A percentile compares a stretch with the other conserved stretches of the same genome.
These are phyloP conservation scores for Microcera coccophila DNA, from an alignment of 2,329 filamentous ascomycete genomes.

Conservation along the genomic window DNA sequence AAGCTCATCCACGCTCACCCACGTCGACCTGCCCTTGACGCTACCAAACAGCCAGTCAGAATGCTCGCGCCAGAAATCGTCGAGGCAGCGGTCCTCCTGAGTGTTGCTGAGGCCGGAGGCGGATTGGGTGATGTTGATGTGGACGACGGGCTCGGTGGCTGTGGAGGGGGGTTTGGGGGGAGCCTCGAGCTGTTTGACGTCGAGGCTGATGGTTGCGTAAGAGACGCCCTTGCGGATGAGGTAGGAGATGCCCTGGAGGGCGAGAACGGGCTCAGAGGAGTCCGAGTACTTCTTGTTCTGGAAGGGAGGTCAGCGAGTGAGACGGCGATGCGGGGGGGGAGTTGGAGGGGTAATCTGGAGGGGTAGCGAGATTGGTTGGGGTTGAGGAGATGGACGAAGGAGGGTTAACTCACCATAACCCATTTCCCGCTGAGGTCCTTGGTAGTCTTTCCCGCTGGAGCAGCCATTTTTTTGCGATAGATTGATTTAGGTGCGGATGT, in stretches of 20 bases:
- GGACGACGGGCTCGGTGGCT: conserved; percentile 42
- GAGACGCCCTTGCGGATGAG: conserved; percentile 68
- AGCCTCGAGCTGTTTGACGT: conserved; percentile 53
- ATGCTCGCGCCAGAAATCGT: conserved; percentile 57
- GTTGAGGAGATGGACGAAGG: conserved; percentile 1
- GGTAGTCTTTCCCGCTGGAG: conserved; percentile 62
- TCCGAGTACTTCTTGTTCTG: conserved; percentile 76
- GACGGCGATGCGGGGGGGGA: not conserved
- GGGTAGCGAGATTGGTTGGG: not conserved
- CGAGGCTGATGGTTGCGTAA: conserved; percentile 64
- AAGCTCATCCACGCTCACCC: conserved; percentile 45
- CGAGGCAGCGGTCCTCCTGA: conserved; percentile 51
- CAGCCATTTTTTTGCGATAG: conserved; percentile 58
- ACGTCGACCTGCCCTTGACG: conserved; percentile 58
- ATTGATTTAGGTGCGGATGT: not conserved
- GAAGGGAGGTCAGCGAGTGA: too few relatives aligned
- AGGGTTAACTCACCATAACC: conserved; percentile 55
- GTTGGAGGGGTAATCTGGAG: conserved; percentile 1
- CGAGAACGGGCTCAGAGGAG: conserved; percentile 62
- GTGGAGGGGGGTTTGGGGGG: conserved; percentile 40
- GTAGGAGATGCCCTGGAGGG: conserved; percentile 69
- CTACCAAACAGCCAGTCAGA: conserved; percentile 76
- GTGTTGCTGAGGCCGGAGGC: conserved; percentile 69
- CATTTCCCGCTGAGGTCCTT: conserved; percentile 67
- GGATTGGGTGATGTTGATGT: conserved; percentile 70